Evolutionary conservation across 192 early-diverging fungal genomes (phyloP).

Genomic region (Helicostylum pulchrum): DNA sequence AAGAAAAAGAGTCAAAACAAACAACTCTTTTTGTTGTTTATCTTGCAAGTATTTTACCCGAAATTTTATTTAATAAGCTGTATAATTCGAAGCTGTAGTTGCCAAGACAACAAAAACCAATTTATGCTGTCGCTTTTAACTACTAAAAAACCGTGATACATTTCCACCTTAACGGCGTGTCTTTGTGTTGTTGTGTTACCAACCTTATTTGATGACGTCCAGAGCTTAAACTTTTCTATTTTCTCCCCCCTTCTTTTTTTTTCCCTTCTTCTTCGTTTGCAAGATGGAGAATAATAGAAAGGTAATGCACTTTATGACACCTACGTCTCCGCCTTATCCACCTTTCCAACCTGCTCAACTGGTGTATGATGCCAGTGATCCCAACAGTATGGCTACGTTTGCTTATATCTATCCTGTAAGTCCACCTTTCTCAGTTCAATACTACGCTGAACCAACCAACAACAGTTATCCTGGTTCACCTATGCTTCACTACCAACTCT

Average conservation of each 20-base stretch:
- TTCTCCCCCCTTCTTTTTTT: background rate
- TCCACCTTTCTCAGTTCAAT: constrained; percentile 41
- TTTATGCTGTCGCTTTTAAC: too few relatives aligned
- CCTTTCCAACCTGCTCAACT: background rate
- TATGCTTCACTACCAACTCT: constrained; percentile 20
- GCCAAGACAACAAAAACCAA: too few relatives aligned
- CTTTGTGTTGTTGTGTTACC: too few relatives aligned
- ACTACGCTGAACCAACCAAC: constrained; percentile 36
- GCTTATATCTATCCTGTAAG: constrained; percentile 39
- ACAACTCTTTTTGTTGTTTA: too few relatives aligned
- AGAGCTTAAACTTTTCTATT: background rate
- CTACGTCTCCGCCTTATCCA: background rate
- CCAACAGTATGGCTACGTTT: background rate
- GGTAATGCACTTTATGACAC: background rate
- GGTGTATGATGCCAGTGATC: background rate
- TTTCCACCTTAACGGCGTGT: too few relatives aligned
- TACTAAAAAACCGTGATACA: too few relatives aligned
- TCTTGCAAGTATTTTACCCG: too few relatives aligned
- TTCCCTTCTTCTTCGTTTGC: background rate
- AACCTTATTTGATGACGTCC: too few relatives aligned
- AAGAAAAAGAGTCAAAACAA: too few relatives aligned
- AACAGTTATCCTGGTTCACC: constrained; percentile 42
- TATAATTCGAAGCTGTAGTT: too few relatives aligned
- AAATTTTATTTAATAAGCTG: too few relatives aligned
- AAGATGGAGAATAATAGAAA: too few relatives aligned